Evolutionary conservation across 1,284 basidiomycete species (phyloP), one percentile per base, ranked within the genome.

Genomic region (Cystobasidium sp.): DNA sequence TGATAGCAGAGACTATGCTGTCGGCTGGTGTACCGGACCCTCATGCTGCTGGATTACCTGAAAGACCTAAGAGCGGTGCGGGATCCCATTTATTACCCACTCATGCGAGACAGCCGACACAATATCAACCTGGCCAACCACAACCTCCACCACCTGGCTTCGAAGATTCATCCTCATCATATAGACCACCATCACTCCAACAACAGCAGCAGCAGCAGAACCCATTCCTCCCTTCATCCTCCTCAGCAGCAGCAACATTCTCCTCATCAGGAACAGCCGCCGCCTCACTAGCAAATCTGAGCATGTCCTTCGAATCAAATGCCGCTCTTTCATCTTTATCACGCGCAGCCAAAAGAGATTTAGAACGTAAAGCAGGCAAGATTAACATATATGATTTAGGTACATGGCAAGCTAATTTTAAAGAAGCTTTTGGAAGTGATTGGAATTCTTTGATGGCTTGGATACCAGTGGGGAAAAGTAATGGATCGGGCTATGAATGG

Each of bases 311-410:
- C 37, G 66, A 55, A 43, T 37, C 24, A 6, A 61, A 37, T 44
- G 61, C 31, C 31, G 31, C 69, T 9, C 10, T 61, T 37, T 62
- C 58, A 24, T 64, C 59, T 46, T 52, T 63, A 53, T 71, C 72
- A 12, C 65, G 72, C 24, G 31, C 53, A 44, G 46, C 55, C 31
- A 47, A 37, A 9, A 64, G 72, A 24, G 51, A 67, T 44, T 55
- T 74, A 31, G 65, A 68, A 53, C 37, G 58, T 47, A 62, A 67
- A 68, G 64, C 72, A 24, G 72, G 64, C 7, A 58, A 46, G 24
- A 68, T 68, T 10, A 74, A 74, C 39, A 68, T 74, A 47, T 74
- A 74, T 65, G 72, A 74, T 53, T 37, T 74, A 20, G 72, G 72
- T 44, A 43, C 39, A 37, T 65, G 63, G 47, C 37, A 43, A 44